Conservation (phyloP, 2,329 filamentous ascomycete species). For the Chaetomiaceae sp. region DNA sequence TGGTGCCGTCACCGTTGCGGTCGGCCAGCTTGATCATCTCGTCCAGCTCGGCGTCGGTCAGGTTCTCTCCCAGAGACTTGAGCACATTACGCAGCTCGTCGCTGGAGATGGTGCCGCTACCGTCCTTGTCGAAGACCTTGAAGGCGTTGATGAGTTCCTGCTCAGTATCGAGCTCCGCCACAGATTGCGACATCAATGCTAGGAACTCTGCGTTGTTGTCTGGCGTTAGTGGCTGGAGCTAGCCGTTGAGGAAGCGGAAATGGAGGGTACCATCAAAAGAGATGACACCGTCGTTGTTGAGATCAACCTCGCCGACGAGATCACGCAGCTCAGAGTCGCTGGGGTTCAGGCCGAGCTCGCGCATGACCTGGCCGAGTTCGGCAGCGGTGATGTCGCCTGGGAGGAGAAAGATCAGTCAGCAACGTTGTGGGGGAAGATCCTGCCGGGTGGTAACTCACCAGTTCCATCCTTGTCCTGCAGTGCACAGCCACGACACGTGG, state of each 20-base stretch:
- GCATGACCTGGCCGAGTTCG: constrained; percentile 61
- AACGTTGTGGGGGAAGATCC: neutral
- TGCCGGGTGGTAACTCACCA: constrained; percentile 38
- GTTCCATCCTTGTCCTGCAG: constrained; percentile 55
- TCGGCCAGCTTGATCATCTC: constrained; percentile 64
- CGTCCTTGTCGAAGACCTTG: constrained; percentile 63
- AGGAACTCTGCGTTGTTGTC: constrained; percentile 49
- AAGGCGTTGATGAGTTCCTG: constrained; percentile 63
- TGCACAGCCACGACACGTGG: constrained; percentile 8
- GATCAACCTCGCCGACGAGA: constrained; percentile 64
- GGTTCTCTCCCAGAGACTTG: constrained; percentile 60
- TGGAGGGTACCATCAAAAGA: constrained; percentile 55
- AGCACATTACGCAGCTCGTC: constrained; percentile 60
- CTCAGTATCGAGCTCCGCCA: constrained; percentile 58
- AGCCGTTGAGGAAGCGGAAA: too few species aligned
- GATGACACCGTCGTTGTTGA: constrained; percentile 61
- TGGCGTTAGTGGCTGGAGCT: too few species aligned
- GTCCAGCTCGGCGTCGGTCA: constrained; percentile 60
- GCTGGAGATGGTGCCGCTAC: constrained; percentile 60
- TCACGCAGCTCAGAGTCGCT: constrained; percentile 60
- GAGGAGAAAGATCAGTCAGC: neutral
- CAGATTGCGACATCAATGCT: constrained; percentile 61
- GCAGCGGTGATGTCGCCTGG: constrained; percentile 60
- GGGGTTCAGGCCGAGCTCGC: constrained; percentile 58
- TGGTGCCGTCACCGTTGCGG: constrained; percentile 59